Evolutionary conservation across 176 grass and related monocot species (phyloP).

Genomic region (Lolium multiflorum): DNA sequence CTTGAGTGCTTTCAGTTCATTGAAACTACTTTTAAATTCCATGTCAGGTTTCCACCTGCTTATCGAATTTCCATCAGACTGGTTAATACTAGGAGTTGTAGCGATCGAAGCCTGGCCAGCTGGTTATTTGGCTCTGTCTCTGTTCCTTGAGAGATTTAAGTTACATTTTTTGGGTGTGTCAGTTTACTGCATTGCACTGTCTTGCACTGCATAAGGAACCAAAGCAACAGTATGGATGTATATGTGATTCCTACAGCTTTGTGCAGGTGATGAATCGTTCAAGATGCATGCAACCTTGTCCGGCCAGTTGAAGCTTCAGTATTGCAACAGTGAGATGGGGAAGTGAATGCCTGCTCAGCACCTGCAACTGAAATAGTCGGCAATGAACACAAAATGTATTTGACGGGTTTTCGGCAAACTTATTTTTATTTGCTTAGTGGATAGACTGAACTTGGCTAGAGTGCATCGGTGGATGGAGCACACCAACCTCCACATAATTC

Average conservation of each 20-base stretch:
- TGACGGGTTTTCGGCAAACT: not conserved
- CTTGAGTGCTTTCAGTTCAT: not conserved
- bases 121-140: not conserved
- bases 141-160: not conserved
- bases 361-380: conserved; percentile 24
- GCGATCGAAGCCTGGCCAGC: not conserved
- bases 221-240: not conserved
- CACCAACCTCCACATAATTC: not conserved
- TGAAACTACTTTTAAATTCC: not conserved
- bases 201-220: not conserved
- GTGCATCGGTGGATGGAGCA: not conserved
- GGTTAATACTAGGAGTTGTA: too few species aligned
- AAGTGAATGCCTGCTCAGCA: not conserved
- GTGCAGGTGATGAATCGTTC: conserved; percentile 36
- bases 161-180: not conserved
- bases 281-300: not conserved
- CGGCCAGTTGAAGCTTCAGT: not conserved
- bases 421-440: not conserved
- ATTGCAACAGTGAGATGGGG: not conserved
- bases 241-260: conserved; percentile 31
- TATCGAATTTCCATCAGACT: not conserved
- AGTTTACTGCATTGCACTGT: not conserved
- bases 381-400: conserved; percentile 20
- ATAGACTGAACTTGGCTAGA: not conserved
- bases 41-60: not conserved